Base-by-base conservation (phyloP, 495 filamentous ascomycete genomes). In the Aspergillus nidulans region DNA sequence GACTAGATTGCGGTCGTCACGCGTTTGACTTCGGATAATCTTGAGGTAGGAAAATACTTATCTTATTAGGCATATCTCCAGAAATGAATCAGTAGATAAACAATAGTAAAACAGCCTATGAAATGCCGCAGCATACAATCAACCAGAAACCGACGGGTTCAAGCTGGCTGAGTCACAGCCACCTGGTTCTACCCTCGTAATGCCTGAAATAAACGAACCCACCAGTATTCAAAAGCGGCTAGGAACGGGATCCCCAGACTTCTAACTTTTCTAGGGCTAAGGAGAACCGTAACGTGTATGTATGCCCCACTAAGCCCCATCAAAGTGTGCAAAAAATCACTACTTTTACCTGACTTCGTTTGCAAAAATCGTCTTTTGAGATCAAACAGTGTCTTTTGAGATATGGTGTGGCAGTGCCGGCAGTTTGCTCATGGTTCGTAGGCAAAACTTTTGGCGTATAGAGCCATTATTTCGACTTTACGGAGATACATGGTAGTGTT, bases 201-300 rank as follows among this genome's bases (percentile, higher is more conserved):
- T 12, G 30, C 36, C 53, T 55, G 53, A 56, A 56, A 49, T 49
- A 43, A 56, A 49, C 26, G 38, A 26, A 49, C 44, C 44, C 53
- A 49, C 53, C 21, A 21, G 30, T 9, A 4, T 5, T 28, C 40
- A 36, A 32, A 10, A 30, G 25, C 45, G 53, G 53, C 38, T 56
- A 49, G 45, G 45, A 28, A 56, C 53, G 53, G 52, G 43, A 25
- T 7, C 26, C 39, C 10, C 39, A 20, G 9, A 20, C 3, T 18
- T 39, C 36, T 16, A 39, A 50, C 30, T 42, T 53, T 45, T 45
- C 26, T 45, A 6, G 21, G 20, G 44, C 51, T 53, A 46, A 53
- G 16, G 25, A 53, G 24, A 53, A 45, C 25, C 19, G 18, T 9
- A 43, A 20, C n/a, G n/a, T n/a, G n/a, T n/a, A n/a, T n/a, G n/a